Conservation (phyloP, 176 grass and related monocot species). For the Lolium perenne region DNA sequence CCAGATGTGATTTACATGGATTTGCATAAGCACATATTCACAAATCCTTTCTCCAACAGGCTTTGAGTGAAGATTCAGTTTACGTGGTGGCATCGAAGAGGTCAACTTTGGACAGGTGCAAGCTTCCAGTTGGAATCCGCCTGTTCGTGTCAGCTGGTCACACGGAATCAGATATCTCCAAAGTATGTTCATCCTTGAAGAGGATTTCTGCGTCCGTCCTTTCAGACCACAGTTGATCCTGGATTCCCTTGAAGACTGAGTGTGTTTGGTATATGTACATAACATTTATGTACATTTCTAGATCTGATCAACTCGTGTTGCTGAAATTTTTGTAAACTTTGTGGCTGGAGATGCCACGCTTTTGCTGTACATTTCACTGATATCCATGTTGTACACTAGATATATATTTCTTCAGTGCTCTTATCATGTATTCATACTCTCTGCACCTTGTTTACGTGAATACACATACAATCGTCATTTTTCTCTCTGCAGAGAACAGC, state of each 20-base stretch:
- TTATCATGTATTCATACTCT: background rate
- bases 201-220: conserved; percentile 69
- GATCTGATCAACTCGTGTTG: conserved; percentile 35
- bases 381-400: conserved; percentile 24
- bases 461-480: background rate
- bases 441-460: background rate
- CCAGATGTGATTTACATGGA: background rate
- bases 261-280: conserved; percentile 61
- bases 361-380: conserved; percentile 31
- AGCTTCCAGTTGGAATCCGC: conserved; percentile 75
- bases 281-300: conserved; percentile 59
- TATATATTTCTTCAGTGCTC: background rate
- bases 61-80: conserved; percentile 88
- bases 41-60: conserved; percentile 43
- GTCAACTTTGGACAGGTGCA: conserved; percentile 79
- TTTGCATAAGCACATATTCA: conserved; percentile 34
- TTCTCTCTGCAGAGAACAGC: background rate
- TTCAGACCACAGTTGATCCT: conserved; percentile 52
- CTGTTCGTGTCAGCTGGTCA: conserved; percentile 78
- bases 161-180: conserved; percentile 69
- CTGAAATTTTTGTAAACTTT: conserved; percentile 46
- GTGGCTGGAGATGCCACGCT: background rate
- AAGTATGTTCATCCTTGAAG: conserved; percentile 65
- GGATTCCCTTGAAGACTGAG: background rate
- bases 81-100: conserved; percentile 79